Conservation (phyloP, 1,284 basidiomycete species). For the Leccinum solheimii region DNA sequence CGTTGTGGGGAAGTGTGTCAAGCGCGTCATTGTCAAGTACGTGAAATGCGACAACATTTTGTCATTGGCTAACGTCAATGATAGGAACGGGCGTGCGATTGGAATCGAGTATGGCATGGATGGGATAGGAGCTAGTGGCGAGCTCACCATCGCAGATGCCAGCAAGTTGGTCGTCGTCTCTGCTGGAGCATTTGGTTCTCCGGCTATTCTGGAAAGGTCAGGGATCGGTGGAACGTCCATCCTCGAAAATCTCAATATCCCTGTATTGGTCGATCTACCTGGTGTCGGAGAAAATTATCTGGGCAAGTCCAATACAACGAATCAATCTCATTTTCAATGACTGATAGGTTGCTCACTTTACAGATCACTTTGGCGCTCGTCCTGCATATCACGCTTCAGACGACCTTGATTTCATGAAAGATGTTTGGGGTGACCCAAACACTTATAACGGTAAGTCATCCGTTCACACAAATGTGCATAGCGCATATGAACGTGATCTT, state of each 20-base stretch:
- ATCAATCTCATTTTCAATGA: neutral
- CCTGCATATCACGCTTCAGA: neutral
- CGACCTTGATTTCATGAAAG: neutral
- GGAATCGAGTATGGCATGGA: neutral
- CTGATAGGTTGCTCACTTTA: neutral
- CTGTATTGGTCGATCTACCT: neutral
- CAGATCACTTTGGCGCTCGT: neutral
- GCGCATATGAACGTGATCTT: neutral
- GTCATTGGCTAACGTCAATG: neutral
- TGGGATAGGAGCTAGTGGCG: neutral
- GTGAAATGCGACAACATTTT: neutral
- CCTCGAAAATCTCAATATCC: neutral
- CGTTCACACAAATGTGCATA: neutral
- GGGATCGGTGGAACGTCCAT: neutral
- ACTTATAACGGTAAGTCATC: neutral
- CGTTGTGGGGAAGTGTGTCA: neutral
- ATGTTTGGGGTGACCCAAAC: neutral
- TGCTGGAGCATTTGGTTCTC: neutral
- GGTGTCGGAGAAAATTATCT: neutral
- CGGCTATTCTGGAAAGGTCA: neutral
- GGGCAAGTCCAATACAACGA: neutral
- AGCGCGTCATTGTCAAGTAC: neutral
- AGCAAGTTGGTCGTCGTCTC: neutral
- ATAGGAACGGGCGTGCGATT: neutral
- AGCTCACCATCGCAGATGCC: neutral